These are phyloP conservation scores for Chlamydomonas schloesseri DNA, from an alignment of 139 green algal species.

Conservation along the genomic window DNA sequence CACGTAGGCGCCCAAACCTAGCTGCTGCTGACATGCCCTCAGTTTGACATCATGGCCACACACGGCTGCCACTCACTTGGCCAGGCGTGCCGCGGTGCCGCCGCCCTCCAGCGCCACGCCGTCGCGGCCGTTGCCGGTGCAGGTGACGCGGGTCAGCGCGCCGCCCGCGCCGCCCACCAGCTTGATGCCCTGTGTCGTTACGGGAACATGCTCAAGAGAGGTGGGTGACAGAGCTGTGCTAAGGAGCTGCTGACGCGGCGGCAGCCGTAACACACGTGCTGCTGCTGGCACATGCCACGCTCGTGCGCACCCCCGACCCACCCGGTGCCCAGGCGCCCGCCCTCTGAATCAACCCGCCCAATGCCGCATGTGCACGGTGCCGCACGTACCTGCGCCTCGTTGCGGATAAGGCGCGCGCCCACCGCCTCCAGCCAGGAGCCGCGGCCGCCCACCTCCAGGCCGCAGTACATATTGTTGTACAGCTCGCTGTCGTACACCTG, in stretches of 20 bases:
- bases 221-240: too few relatives aligned
- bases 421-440: constrained; percentile 2
- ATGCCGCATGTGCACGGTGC: too few relatives aligned
- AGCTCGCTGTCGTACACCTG: neutral
- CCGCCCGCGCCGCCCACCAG: neutral
- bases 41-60: too few relatives aligned
- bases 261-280: too few relatives aligned
- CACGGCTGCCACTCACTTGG: neutral
- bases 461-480: constrained; percentile 38
- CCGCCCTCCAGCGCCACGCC: constrained; percentile 27
- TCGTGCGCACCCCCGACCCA: too few relatives aligned
- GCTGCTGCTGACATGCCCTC: too few relatives aligned
- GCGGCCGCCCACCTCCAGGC: neutral
- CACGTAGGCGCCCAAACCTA: too few relatives aligned
- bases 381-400: neutral
- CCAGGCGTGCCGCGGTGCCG: neutral
- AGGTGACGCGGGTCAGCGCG: neutral
- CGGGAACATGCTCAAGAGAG: too few relatives aligned
- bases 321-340: too few relatives aligned
- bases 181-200: constrained; percentile 1
- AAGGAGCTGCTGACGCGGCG: too few relatives aligned
- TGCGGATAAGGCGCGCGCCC: constrained; percentile 6
- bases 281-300: too few relatives aligned
- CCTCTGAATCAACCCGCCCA: too few relatives aligned
- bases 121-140: constrained; percentile 32